Evolutionary conservation across 805 yeast species (phyloP).

Genomic region (Tetrapisispora fleetii): DNA sequence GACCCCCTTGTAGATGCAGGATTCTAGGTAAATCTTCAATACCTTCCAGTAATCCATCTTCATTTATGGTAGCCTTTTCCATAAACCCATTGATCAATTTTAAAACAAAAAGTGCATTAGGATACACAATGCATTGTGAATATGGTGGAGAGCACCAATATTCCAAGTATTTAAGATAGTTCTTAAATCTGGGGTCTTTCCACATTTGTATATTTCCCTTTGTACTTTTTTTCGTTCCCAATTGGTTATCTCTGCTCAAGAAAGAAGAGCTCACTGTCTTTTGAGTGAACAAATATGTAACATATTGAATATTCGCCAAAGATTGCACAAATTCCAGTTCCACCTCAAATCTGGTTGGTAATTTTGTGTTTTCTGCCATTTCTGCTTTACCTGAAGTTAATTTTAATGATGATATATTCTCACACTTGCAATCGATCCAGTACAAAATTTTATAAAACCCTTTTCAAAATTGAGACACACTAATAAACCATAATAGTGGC

Average conservation of each 20-base stretch:
- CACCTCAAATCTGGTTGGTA: conserved; percentile 43
- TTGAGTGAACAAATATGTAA: conserved; percentile 72
- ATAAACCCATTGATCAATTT: conserved; percentile 38
- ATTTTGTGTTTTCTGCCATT: background rate
- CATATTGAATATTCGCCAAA: conserved; percentile 78
- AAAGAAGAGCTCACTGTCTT: conserved; percentile 24
- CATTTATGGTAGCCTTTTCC: conserved; percentile 32
- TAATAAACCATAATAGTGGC: no score
- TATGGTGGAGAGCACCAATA: conserved; percentile 76
- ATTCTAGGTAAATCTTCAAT: conserved; percentile 47
- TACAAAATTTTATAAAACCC: no score
- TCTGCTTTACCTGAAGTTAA: no score
- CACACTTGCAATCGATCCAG: no score
- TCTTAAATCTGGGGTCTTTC: conserved; percentile 53
- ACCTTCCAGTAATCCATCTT: conserved; percentile 35
- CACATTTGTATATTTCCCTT: conserved; percentile 32
- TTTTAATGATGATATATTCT: no score
- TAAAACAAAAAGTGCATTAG: conserved; percentile 77
- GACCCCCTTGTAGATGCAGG: conserved; percentile 30
- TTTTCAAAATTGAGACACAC: no score
- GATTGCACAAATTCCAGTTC: conserved; percentile 73
- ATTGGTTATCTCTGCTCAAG: background rate
- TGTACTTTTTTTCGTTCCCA: background rate
- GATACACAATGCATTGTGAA: conserved; percentile 46
- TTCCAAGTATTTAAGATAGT: conserved; percentile 69